These are phyloP conservation scores for Suillus hirtellus DNA, from an alignment of 768 basidiomycete species.

Conservation along the genomic window DNA sequence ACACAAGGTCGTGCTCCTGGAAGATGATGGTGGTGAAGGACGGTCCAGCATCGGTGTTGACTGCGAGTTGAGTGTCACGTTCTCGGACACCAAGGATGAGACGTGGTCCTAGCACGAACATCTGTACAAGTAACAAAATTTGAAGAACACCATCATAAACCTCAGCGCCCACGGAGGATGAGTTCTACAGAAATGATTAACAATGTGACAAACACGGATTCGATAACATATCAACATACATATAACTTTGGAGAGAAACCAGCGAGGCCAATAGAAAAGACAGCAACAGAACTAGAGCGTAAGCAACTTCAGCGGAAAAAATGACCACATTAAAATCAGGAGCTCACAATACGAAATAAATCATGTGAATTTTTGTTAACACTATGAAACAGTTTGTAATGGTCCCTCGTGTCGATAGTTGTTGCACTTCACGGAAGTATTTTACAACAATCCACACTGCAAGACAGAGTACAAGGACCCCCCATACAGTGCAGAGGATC, in stretches of 20 bases:
- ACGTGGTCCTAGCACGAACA: conserved; percentile 1
- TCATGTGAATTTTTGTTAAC: background rate
- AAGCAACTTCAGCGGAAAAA: background rate
- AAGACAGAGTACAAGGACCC: background rate
- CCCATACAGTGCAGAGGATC: background rate
- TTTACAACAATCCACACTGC: conserved; percentile 1
- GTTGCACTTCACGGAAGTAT: background rate
- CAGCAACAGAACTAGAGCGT: background rate
- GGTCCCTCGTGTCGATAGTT: background rate
- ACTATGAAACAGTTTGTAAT: background rate
- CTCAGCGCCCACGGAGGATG: background rate
- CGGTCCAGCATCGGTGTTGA: background rate
- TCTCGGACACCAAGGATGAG: background rate
- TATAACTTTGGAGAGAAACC: background rate
- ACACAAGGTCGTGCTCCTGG: conserved; percentile 1
- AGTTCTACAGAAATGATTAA: background rate
- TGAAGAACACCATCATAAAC: background rate
- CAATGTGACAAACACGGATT: background rate
- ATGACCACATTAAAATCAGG: background rate
- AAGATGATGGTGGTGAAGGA: background rate
- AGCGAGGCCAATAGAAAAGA: background rate
- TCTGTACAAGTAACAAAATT: background rate
- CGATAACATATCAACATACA: background rate
- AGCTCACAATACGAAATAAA: conserved; percentile 3
- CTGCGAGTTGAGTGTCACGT: background rate